These are phyloP conservation scores for Neonectria faginata DNA, from an alignment of 2,329 filamentous ascomycete genomes.

Conservation along the genomic window DNA sequence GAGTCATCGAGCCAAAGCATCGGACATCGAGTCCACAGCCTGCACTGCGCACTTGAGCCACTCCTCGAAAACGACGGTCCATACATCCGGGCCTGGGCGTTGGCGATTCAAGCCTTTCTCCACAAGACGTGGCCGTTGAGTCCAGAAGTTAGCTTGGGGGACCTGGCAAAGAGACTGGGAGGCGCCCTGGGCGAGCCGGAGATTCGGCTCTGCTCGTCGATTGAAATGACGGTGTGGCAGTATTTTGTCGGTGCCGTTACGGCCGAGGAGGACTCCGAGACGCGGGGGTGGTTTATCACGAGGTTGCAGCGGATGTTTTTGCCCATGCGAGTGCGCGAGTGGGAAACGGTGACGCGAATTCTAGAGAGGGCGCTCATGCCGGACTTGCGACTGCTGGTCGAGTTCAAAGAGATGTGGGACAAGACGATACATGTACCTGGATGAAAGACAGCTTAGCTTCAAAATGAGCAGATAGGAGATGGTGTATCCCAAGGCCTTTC, in stretches of 20 bases:
- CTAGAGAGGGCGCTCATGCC: slow-evolving; percentile 10
- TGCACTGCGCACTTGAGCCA: slow-evolving; percentile 19
- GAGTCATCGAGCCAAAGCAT: slow-evolving; percentile 2
- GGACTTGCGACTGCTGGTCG: background rate
- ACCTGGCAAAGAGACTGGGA: slow-evolving; percentile 24
- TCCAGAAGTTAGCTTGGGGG: accelerated
- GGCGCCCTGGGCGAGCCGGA: slow-evolving; percentile 17
- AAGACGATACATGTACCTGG: background rate
- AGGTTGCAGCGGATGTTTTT: slow-evolving; percentile 17
- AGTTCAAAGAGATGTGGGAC: background rate
- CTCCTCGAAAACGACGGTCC: slow-evolving; percentile 22
- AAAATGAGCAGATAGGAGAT: background rate
- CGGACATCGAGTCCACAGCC: slow-evolving; percentile 12
- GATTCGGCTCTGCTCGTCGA: slow-evolving; percentile 33
- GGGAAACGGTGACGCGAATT: background rate
- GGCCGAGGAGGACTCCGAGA: background rate
- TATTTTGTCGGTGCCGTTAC: slow-evolving; percentile 38
- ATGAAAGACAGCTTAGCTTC: background rate
- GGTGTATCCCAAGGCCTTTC: background rate
- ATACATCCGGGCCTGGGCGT: slow-evolving; percentile 28
- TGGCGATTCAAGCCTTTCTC: slow-evolving; percentile 28
- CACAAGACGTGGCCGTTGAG: slow-evolving; percentile 28
- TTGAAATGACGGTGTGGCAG: slow-evolving; percentile 36
- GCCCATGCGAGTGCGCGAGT: background rate
- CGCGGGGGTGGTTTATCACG: slow-evolving; percentile 15